Base-by-base conservation (phyloP, 805 yeast genomes). In the Candida quercuum region DNA sequence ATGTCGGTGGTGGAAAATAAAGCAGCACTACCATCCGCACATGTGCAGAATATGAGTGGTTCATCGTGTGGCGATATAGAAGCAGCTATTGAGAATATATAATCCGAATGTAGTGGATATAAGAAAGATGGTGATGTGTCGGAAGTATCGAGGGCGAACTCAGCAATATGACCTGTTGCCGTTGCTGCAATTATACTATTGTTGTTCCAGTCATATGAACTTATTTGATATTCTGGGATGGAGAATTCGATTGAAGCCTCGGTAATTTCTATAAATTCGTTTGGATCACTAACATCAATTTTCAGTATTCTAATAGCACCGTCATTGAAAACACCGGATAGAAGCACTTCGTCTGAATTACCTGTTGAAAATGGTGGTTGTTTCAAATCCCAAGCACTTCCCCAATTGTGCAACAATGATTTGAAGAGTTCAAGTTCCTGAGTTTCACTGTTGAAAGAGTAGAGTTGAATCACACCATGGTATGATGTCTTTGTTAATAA, bases 81-180 rank as follows among this genome's bases (percentile, higher is more conserved):
- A 2, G 58, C 48, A 3, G 54, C 40, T 6, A 71, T 41, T 0
- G 66, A 51, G 9, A 60, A 45, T 6, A 73, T 57, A 37, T 61
- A 60, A 0, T 67, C 60, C 4, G 60, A 56, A 37, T 66, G 71
- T 4, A 69, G 39, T 17, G 66, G 69, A 20, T 53, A 49, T 19
- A 64, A 53, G 40, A 43, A 67, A 1, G 69, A 60, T 1, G 76
- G 77, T 1, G 38, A 16, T 2, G 32, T 23, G 3, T 48, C 42
- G 1, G 46, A 41, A 7, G 57, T 57, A 3, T 47, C 27, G 1
- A 77, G 47, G 10, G 67, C 61, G 40, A 69, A 79, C 49, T 81
- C 87, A 0, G 77, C 78, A 9, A 83, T 57, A 22, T 61, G 62
- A 0, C 93, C 93, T 37, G 74, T 71, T 3, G 65, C 55, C 5